These are phyloP conservation scores for Coniochaeta sp. DNA, from an alignment of 2,329 filamentous ascomycete genomes.

Conservation along the genomic window DNA sequence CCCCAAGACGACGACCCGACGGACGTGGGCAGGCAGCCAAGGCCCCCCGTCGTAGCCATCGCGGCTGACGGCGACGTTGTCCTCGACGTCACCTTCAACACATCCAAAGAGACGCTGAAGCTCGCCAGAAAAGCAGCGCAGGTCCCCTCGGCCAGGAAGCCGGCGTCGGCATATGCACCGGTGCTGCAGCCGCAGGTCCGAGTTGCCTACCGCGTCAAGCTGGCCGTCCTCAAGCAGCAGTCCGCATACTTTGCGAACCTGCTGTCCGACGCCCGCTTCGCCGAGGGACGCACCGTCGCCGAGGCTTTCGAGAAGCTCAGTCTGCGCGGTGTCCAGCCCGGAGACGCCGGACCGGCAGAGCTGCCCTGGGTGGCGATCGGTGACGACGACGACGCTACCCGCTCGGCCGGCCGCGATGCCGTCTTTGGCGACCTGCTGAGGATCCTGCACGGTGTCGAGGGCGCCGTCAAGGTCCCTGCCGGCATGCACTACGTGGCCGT, in stretches of 20 bases:
- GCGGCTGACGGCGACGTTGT: conserved; percentile 55
- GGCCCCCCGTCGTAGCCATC: conserved; percentile 33
- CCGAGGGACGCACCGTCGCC: conserved; percentile 51
- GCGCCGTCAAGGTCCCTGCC: conserved; percentile 30
- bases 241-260: conserved; percentile 67
- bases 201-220: conserved; percentile 52
- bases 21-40: not conserved
- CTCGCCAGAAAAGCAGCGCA: conserved; percentile 32
- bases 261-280: conserved; percentile 55
- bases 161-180: not conserved
- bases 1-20: conserved; percentile 10
- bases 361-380: conserved; percentile 59
- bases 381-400: conserved; percentile 63
- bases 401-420: conserved; percentile 48
- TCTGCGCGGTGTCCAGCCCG: conserved; percentile 36
- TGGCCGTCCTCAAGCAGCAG: conserved; percentile 46
- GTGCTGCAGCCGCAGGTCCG: conserved; percentile 26
- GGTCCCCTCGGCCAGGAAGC: conserved; percentile 7
- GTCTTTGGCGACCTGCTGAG: conserved; percentile 62
- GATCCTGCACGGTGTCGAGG: conserved; percentile 53
- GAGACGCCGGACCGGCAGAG: conserved; percentile 33
- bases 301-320: conserved; percentile 42
- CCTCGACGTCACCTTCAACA: conserved; percentile 59
- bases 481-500: conserved; percentile 58
- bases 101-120: conserved; percentile 42